These are phyloP conservation scores for Hortiboletus rubellus DNA, from an alignment of 1,284 basidiomycete genomes.

Conservation along the genomic window DNA sequence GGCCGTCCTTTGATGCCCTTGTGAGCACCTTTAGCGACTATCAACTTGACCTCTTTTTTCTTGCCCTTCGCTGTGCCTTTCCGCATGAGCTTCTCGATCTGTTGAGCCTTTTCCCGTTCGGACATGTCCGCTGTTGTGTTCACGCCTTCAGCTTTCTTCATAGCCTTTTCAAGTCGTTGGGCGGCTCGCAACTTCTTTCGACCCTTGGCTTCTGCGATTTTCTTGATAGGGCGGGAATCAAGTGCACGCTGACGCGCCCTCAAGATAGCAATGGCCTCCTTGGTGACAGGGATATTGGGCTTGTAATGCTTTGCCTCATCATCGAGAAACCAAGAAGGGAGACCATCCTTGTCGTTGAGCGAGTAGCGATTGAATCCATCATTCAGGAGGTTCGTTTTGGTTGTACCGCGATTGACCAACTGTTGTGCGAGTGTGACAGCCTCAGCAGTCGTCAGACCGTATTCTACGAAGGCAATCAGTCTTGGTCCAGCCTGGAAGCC, in stretches of 20 bases:
- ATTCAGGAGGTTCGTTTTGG: constrained; percentile 87
- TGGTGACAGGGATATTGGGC: constrained; percentile 93
- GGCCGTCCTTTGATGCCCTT: constrained; percentile 92
- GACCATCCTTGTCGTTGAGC: constrained; percentile 86
- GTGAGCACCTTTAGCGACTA: constrained; percentile 91
- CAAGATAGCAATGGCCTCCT: constrained; percentile 88
- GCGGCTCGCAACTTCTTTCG: constrained; percentile 93
- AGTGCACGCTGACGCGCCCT: constrained; percentile 91
- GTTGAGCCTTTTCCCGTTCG: constrained; percentile 92
- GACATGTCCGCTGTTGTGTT: constrained; percentile 89
- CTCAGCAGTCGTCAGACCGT: constrained; percentile 88
- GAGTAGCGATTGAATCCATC: constrained; percentile 96
- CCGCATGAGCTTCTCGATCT: constrained; percentile 90
- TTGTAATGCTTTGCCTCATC: constrained; percentile 95
- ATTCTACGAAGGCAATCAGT: constrained; percentile 50
- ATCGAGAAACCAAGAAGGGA: constrained; percentile 97
- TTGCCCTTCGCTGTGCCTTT: constrained; percentile 73
- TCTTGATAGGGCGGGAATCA: constrained; percentile 98
- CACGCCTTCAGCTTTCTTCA: constrained; percentile 96
- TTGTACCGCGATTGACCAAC: constrained; percentile 90
- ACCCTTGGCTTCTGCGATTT: constrained; percentile 98
- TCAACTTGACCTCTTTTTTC: constrained; percentile 83
- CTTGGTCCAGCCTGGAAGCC: background rate
- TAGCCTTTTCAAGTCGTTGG: constrained; percentile 86
- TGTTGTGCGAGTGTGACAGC: constrained; percentile 91